phyloP scores from a whole-genome alignment of 78 protist genomes.

The Parvularia atlantis region DNA sequence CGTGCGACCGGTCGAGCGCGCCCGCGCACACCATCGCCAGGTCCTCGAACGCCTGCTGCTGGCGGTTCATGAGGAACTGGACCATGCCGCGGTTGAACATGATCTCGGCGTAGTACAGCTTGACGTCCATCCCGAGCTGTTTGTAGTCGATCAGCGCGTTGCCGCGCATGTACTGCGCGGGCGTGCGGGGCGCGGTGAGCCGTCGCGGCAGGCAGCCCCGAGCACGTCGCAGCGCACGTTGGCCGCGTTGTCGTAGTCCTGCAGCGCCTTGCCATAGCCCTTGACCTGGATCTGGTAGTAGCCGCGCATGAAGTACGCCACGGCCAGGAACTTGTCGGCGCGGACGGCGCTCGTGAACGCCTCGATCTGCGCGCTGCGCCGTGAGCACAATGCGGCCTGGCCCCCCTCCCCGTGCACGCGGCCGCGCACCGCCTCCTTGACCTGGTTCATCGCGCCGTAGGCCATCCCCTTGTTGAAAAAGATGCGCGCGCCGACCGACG shows the following conservation, averaged over 20 bases:
- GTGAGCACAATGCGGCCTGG: neutral
- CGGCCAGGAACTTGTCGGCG: conserved; percentile 31
- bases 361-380: neutral
- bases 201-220: too few species aligned
- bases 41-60: neutral
- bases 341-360: conserved; percentile 20
- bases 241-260: conserved; percentile 25
- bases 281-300: neutral
- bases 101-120: conserved; percentile 22
- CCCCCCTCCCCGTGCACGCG: neutral
- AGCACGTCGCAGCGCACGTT: too few species aligned
- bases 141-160: conserved; percentile 42
- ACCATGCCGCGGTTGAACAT: conserved; percentile 33
- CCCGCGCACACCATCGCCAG: neutral
- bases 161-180: conserved; percentile 37
- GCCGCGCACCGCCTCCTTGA: neutral
- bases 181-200: too few species aligned
- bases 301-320: conserved; percentile 23
- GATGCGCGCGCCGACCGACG: neutral
- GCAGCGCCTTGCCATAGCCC: conserved; percentile 15
- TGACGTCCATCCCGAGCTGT: conserved; percentile 39
- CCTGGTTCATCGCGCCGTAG: neutral
- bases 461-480: neutral
- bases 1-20: too few species aligned
- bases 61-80: neutral